Percentiles rank a stretch among this genome's conserved stretches.
Evolutionary conservation across 1,284 basidiomycete genomes (phyloP).

Genomic region (Sphaerobolus stellatus): DNA sequence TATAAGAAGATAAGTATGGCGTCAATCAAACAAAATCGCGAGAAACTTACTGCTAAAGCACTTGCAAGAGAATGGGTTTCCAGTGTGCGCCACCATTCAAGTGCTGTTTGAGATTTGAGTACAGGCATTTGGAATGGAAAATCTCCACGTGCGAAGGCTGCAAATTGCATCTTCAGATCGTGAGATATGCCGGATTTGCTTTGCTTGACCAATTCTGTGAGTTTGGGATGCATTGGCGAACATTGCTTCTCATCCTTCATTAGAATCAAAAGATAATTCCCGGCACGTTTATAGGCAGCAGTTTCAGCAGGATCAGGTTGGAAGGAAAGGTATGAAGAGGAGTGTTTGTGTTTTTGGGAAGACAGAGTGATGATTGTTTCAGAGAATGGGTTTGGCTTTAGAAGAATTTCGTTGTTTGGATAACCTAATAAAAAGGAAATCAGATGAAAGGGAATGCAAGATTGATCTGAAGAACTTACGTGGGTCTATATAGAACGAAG

Average conservation of each 20-base stretch:
- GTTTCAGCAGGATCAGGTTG: not conserved
- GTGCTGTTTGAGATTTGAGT: not conserved
- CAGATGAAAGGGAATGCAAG: no score
- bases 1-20: constrained; percentile 9
- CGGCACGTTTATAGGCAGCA: not conserved
- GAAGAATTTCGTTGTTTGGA: not conserved
- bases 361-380: not conserved
- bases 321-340: no score
- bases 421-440: not conserved
- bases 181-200: not conserved
- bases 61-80: not conserved
- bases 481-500: not conserved
- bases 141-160: not conserved
- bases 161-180: not conserved
- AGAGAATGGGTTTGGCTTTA: not conserved
- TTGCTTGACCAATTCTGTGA: not conserved
- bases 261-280: not conserved
- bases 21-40: not conserved
- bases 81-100: not conserved
- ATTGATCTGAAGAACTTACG: not conserved
- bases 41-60: not conserved
- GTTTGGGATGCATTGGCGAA: not conserved
- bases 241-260: not conserved
- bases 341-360: not conserved
- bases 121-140: not conserved